Conservation (phyloP, 371 early-diverging fungal species). For the Entomophthora muscae region DNA sequence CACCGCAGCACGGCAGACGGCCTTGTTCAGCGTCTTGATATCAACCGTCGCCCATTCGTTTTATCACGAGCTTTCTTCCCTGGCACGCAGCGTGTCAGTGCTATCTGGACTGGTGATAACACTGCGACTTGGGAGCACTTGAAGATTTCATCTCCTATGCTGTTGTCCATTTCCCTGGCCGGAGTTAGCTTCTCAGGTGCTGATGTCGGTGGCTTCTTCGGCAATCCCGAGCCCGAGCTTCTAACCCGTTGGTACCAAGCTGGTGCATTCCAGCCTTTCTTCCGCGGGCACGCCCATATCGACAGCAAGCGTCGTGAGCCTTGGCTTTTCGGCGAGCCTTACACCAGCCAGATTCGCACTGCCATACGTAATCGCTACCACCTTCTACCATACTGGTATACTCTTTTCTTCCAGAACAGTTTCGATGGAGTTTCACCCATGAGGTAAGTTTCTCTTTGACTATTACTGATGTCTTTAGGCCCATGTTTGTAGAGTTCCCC, state of each 20-base stretch:
- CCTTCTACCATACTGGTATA: conserved; percentile 65
- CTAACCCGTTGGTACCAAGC: conserved; percentile 80
- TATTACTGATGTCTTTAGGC: conserved; percentile 20
- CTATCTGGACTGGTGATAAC: conserved; percentile 90
- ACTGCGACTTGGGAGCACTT: conserved; percentile 68
- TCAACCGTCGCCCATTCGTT: conserved; percentile 60
- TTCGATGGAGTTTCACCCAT: conserved; percentile 53
- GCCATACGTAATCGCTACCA: conserved; percentile 58
- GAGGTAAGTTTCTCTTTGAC: conserved; percentile 17
- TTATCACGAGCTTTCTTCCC: conserved; percentile 78
- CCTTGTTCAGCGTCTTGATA: conserved; percentile 21
- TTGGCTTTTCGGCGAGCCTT: conserved; percentile 76
- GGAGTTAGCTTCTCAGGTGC: conserved; percentile 73
- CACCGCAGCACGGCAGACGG: conserved; percentile 36
- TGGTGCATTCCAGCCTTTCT: conserved; percentile 81
- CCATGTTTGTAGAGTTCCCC: conserved; percentile 67
- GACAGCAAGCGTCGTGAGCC: conserved; percentile 93
- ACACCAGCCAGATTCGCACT: conserved; percentile 42
- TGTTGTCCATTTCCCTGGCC: conserved; percentile 46
- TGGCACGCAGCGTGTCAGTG: conserved; percentile 70
- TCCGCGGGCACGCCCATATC: conserved; percentile 84
- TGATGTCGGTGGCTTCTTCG: conserved; percentile 87
- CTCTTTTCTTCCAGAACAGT: conserved; percentile 50
- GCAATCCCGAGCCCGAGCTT: conserved; percentile 61
- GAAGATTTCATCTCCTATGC: conserved; percentile 56